Conservation (phyloP, 495 filamentous ascomycete genomes). For the Aspergillus haitiensis region DNA sequence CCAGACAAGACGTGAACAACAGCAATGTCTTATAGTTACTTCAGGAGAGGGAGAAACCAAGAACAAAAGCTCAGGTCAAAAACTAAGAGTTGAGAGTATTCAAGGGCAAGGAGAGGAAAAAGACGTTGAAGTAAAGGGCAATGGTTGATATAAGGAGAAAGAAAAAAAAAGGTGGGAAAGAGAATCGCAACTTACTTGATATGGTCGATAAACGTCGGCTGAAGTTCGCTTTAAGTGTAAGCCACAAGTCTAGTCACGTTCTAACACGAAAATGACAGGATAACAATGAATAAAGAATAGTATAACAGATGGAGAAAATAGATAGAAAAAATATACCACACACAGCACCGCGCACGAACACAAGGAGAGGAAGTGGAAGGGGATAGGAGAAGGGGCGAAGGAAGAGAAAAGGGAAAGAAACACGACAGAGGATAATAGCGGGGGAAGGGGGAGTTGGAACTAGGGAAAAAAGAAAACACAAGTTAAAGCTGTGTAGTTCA, state of each 20-base stretch:
- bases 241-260: slow-evolving; percentile 19
- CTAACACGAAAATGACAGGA: slow-evolving; percentile 20
- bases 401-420: slow-evolving; percentile 25
- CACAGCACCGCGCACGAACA: not conserved
- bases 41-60: not conserved
- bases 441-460: slow-evolving; percentile 22
- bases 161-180: slow-evolving; percentile 9
- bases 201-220: slow-evolving; percentile 59
- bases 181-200: slow-evolving; percentile 48
- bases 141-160: not conserved
- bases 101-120: slow-evolving; percentile 13
- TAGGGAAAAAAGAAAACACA: slow-evolving; percentile 19
- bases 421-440: slow-evolving; percentile 25
- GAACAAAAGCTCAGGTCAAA: no score
- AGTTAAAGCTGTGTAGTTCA: slow-evolving; percentile 17
- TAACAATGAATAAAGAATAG: slow-evolving; percentile 24
- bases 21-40: not conserved
- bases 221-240: slow-evolving; percentile 25
- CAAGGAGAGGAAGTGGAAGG: slow-evolving; percentile 18
- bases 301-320: slow-evolving; percentile 12
- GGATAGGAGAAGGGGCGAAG: slow-evolving; percentile 11
- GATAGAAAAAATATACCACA: slow-evolving; percentile 4
- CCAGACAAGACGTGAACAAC: not conserved
- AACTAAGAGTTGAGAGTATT: slow-evolving; percentile 1
- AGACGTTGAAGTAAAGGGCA: not conserved